Base-by-base conservation (phyloP, 345 rosid species). In the Balakata baccata region DNA sequence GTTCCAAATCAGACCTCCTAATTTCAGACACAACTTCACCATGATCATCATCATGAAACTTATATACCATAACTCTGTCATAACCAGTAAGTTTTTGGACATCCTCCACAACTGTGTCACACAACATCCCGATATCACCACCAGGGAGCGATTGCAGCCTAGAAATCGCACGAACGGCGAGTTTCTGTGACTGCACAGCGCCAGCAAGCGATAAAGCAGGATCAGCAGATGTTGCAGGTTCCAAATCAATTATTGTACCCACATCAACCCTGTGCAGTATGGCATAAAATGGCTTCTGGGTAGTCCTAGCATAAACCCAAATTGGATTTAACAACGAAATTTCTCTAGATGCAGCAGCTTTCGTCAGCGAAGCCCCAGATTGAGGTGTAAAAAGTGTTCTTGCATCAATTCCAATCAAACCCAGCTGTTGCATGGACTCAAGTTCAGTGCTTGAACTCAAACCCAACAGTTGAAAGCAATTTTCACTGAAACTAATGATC, bases 21-120 rank as follows among this genome's bases (percentile, higher is more conserved):
- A 89, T 87, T 85, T 93, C 98, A 0, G 97, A 91, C 16, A 93
- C 83, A 69, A 91, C 91, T 78, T 93, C 92, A 39, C 98, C 98
- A 71, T 91, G 97, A 62, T 87, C 91, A 82, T 91, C 97, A 54
- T 88, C 96, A 74, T 93, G 97, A 75, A 93, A 91, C 79, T 87
- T 89, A 62, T 91, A 93, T 3, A 89, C 87, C 97, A 93, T 93
- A 38, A 93, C 96, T 75, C 98, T 86, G 70, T 93, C 96, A 80
- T 85, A 93, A 29, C 97, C 97, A 0, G 94, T 89, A 60, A 93
- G 90, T 65, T 86, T 88, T 67, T 87, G 95, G 34, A 91, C 89
- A 82, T 93, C 98, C 82, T 93, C 97, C 68, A 87, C 97, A 72
- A 91, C 84, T 3, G 97, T 87, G 60, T 93, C 98, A 75, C 94